Percentiles rank a stretch among this genome's conserved stretches.
These are phyloP conservation scores for Rhododendron williamsianum DNA, from an alignment of 148 eudicot species.

Conservation along the genomic window DNA sequence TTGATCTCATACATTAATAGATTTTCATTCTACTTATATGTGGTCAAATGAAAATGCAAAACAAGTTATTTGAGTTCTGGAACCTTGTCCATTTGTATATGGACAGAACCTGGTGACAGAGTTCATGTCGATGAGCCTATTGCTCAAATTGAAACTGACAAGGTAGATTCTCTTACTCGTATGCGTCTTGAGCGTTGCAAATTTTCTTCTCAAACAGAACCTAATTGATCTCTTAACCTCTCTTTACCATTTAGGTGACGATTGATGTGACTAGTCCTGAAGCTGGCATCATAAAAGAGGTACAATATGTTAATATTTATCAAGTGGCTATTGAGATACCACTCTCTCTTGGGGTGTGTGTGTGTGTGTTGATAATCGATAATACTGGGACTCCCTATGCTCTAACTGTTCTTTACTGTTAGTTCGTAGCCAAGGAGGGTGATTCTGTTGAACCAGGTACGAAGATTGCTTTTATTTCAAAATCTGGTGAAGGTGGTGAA, in stretches of 20 bases:
- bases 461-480: conserved; percentile 65
- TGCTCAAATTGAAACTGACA: conserved; percentile 83
- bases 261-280: conserved; percentile 84
- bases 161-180: conserved; percentile 29
- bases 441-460: conserved; percentile 80
- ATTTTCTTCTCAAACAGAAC: neutral
- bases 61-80: neutral
- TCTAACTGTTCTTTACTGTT: neutral
- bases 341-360: neutral
- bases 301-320: conserved; percentile 12
- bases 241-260: conserved; percentile 40
- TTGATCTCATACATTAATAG: neutral
- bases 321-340: neutral
- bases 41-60: neutral
- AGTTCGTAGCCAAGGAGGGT: conserved; percentile 79
- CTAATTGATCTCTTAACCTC: neutral
- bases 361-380: neutral
- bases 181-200: neutral
- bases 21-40: neutral
- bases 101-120: conserved; percentile 65
- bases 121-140: conserved; percentile 73
- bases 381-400: neutral
- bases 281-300: conserved; percentile 65
- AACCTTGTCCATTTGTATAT: neutral
- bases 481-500: conserved; percentile 39